A percentile compares a stretch with the other conserved stretches of the same genome.
phyloP scores from a whole-genome alignment of 345 rosid species.

The Eucalyptus paniculata region DNA sequence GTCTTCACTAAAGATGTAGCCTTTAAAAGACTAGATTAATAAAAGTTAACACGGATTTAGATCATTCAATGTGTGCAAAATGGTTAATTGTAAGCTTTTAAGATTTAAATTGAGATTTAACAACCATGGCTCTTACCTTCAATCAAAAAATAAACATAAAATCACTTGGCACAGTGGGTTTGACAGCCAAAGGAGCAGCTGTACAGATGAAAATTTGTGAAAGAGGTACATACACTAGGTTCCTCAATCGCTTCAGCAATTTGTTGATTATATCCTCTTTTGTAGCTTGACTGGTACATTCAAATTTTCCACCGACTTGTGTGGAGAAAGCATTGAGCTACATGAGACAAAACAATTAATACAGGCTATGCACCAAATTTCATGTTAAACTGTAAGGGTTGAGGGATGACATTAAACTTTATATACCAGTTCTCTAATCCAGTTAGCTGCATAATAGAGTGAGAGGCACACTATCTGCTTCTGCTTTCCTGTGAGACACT shows the following conservation, averaged over 20 bases:
- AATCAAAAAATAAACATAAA: neutral
- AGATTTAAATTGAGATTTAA: neutral
- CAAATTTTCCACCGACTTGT: conserved; percentile 47
- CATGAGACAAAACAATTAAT: neutral
- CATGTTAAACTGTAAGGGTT: neutral
- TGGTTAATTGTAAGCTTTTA: neutral
- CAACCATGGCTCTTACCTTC: neutral
- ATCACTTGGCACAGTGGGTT: neutral
- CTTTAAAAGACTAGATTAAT: neutral
- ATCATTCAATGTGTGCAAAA: neutral
- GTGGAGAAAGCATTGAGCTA: conserved; percentile 80
- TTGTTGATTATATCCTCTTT: conserved; percentile 50
- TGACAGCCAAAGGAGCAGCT: neutral
- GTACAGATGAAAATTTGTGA: neutral
- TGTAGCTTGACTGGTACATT: conserved; percentile 43
- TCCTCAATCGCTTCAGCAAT: conserved; percentile 60
- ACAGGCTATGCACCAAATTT: neutral
- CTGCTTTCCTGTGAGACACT: conserved; percentile 53
- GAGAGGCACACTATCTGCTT: conserved; percentile 47
- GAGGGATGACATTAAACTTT: neutral
- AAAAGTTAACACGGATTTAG: neutral
- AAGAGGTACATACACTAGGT: conserved; percentile 47
- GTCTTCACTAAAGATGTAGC: neutral
- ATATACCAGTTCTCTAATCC: conserved; percentile 76
- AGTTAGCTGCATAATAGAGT: conserved; percentile 62